phyloP scores from a whole-genome alignment of 148 eudicot genomes.

The Fagopyrum esculentum region DNA sequence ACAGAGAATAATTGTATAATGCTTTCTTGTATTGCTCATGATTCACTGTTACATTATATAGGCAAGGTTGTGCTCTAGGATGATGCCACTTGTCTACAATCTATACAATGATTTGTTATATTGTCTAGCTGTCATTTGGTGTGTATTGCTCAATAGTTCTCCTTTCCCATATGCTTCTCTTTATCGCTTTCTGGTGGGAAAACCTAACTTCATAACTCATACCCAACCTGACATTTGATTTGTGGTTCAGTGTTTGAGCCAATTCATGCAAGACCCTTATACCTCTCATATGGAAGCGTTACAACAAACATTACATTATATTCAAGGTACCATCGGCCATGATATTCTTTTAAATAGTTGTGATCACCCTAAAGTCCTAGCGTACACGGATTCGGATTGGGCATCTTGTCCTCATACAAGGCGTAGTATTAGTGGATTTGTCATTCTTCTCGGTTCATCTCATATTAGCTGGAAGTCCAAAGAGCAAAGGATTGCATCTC shows the following conservation, averaged over 20 bases:
- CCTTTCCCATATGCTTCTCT: too few relatives aligned
- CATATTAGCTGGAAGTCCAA: not conserved
- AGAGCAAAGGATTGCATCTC: not conserved
- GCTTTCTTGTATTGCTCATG: too few relatives aligned
- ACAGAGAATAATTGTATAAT: too few relatives aligned
- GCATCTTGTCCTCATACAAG: too few relatives aligned
- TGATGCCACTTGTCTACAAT: too few relatives aligned
- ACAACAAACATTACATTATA: not conserved
- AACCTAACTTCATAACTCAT: not conserved
- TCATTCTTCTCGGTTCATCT: not conserved
- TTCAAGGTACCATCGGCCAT: not conserved
- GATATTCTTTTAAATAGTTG: not conserved
- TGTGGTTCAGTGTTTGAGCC: not conserved
- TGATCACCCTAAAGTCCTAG: not conserved
- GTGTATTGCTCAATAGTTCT: not conserved
- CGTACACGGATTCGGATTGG: not conserved
- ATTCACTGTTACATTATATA: too few relatives aligned
- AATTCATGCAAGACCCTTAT: constrained; percentile 5
- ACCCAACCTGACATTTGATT: not conserved
- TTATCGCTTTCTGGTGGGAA: not conserved
- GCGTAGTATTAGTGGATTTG: too few relatives aligned
- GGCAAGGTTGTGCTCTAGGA: too few relatives aligned
- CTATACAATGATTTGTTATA: too few relatives aligned
- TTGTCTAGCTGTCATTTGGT: not conserved
- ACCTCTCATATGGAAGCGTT: not conserved